Evolutionary conservation across 2,329 filamentous ascomycete genomes (phyloP).

Genomic region (Pseudocercospora musae): DNA sequence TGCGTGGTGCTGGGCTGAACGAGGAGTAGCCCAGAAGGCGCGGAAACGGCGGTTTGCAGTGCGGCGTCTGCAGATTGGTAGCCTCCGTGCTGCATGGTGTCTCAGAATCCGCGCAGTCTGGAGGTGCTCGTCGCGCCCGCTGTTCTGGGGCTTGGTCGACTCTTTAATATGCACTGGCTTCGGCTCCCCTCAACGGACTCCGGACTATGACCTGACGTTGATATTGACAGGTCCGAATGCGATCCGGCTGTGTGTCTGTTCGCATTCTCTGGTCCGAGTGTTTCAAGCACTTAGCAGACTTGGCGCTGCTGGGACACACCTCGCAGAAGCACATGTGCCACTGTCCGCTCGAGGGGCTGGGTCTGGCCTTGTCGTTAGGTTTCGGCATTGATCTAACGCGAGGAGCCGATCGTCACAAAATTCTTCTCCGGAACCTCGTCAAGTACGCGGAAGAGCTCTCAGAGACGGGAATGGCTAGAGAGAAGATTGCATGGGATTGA

Average conservation of each 20-base stretch:
- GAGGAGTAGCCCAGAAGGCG: neutral
- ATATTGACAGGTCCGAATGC: neutral
- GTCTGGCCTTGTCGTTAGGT: neutral
- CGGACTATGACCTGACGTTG: neutral
- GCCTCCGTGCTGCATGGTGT: neutral
- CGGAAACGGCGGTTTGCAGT: neutral
- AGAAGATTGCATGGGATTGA: neutral
- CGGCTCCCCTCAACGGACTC: conserved; percentile 2
- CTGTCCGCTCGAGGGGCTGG: no score
- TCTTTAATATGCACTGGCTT: neutral
- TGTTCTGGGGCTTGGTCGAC: neutral
- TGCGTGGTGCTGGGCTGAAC: neutral
- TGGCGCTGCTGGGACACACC: neutral
- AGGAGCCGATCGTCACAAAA: neutral
- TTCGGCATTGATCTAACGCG: neutral
- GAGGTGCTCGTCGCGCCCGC: neutral
- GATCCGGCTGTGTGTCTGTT: neutral
- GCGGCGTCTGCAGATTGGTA: neutral
- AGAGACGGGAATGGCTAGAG: neutral
- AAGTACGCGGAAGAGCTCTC: neutral
- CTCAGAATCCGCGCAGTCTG: neutral
- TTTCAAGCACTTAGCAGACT: neutral
- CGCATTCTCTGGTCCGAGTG: neutral
- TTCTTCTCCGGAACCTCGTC: neutral
- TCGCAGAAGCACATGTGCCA: neutral